These are phyloP conservation scores for Chaetomium cochliodes DNA, from an alignment of 495 filamentous ascomycete genomes.

Conservation along the genomic window DNA sequence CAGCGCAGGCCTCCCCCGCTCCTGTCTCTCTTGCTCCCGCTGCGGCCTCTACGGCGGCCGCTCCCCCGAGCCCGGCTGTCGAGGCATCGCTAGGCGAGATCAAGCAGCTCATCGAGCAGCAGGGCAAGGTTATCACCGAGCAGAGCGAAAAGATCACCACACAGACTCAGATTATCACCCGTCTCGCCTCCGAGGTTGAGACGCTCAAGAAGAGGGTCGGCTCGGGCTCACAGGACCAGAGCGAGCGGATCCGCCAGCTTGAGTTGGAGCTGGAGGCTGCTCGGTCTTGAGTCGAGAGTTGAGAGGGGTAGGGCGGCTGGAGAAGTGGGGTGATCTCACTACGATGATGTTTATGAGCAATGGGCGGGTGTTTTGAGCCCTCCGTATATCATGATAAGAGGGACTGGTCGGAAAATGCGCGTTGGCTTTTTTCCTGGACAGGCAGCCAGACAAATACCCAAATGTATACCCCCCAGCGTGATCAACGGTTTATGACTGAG, in stretches of 20 bases:
- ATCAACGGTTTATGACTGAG: too few relatives aligned
- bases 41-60: conserved; percentile 23
- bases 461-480: background rate
- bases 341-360: conserved; percentile 17
- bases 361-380: conserved; percentile 2
- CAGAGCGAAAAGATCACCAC: conserved; percentile 59
- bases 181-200: conserved; percentile 67
- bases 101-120: conserved; percentile 61
- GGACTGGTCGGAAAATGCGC: conserved; percentile 7
- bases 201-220: conserved; percentile 63
- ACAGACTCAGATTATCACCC: conserved; percentile 59
- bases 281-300: conserved; percentile 32
- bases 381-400: background rate
- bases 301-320: background rate
- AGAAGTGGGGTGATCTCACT: background rate
- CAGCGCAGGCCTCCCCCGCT: conserved; percentile 27
- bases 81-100: conserved; percentile 58
- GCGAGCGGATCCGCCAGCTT: conserved; percentile 65
- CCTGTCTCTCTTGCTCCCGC: conserved; percentile 25
- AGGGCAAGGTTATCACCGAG: conserved; percentile 58
- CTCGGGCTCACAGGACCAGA: conserved; percentile 58
- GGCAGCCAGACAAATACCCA: conserved; percentile 19
- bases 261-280: conserved; percentile 65
- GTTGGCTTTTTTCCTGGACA: conserved; percentile 18
- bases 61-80: conserved; percentile 30